phyloP scores from a whole-genome alignment of 805 yeast species.

The Candida pseudofarinosa region DNA sequence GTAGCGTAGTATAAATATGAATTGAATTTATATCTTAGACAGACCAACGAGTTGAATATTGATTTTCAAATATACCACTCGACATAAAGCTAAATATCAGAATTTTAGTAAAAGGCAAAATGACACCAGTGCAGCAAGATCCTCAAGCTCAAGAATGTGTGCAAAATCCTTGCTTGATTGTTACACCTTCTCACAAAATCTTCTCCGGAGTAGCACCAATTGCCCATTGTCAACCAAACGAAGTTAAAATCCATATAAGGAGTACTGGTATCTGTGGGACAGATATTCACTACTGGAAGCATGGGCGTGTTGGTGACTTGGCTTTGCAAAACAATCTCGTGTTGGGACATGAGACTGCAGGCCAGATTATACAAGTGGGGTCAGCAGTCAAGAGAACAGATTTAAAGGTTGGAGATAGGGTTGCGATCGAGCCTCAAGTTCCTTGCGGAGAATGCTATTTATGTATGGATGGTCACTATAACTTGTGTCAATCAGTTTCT shows the following conservation, averaged over 20 bases:
- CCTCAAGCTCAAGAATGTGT: not conserved
- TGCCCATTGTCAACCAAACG: slow-evolving; percentile 9
- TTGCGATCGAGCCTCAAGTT: slow-evolving; percentile 52
- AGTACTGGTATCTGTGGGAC: slow-evolving; percentile 20
- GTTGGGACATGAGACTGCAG: slow-evolving; percentile 45
- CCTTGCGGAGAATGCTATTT: slow-evolving; percentile 39
- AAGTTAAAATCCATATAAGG: slow-evolving; percentile 17
- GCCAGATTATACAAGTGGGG: slow-evolving; percentile 47
- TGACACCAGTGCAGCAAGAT: slow-evolving; percentile 5
- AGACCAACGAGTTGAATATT: not conserved
- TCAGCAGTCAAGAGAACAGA: slow-evolving; percentile 36
- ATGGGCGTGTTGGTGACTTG: slow-evolving; percentile 25
- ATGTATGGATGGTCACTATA: slow-evolving; percentile 18
- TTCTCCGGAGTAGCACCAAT: slow-evolving; percentile 4
- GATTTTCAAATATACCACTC: not conserved
- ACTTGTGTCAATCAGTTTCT: slow-evolving; percentile 15
- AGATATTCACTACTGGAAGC: slow-evolving; percentile 20
- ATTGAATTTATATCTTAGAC: not conserved
- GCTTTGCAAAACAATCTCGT: slow-evolving; percentile 30
- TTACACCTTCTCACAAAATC: slow-evolving; percentile 3
- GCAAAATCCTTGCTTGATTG: slow-evolving; percentile 5
- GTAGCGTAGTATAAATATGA: not conserved
- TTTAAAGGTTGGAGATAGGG: slow-evolving; percentile 42
- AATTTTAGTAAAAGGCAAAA: not conserved
- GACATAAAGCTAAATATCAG: not conserved